A percentile compares a stretch with the other conserved stretches of the same genome.
Evolutionary conservation across 495 filamentous ascomycete genomes (phyloP).

Genomic region (Sordaria brevicollis): DNA sequence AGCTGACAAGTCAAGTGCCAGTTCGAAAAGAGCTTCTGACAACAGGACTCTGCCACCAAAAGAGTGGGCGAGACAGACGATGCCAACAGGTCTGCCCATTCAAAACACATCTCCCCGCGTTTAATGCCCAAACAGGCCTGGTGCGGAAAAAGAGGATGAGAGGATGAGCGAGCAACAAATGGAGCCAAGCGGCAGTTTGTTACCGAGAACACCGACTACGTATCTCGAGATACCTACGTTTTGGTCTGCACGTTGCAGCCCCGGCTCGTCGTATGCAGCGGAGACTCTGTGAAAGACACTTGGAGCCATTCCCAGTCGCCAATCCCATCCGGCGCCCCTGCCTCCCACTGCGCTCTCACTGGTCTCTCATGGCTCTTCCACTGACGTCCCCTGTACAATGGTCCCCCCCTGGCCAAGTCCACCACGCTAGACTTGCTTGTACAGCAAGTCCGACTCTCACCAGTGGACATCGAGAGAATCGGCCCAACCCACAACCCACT

Average conservation of each 20-base stretch:
- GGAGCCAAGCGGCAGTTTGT: neutral
- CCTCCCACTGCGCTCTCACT: neutral
- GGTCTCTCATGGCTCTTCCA: neutral
- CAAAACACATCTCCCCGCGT: constrained; percentile 16
- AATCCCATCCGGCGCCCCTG: constrained; percentile 3
- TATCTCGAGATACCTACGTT: neutral
- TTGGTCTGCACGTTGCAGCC: constrained; percentile 11
- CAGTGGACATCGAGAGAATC: neutral
- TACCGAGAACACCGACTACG: neutral
- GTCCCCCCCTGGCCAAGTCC: neutral
- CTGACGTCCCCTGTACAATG: neutral
- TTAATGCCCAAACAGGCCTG: constrained; percentile 26
- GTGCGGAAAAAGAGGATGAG: neutral
- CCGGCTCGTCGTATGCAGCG: constrained; percentile 3
- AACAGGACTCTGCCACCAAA: neutral
- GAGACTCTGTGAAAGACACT: constrained; percentile 2
- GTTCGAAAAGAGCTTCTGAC: neutral
- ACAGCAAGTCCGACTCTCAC: neutral
- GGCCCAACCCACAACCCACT: neutral
- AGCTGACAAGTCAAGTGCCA: neutral
- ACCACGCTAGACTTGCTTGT: neutral
- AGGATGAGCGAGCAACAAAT: neutral
- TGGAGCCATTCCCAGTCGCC: constrained; percentile 10
- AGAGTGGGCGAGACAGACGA: neutral
- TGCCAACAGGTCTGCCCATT: neutral